phyloP scores from a whole-genome alignment of 1,284 basidiomycete species.

The Schizopora paradoxa region DNA sequence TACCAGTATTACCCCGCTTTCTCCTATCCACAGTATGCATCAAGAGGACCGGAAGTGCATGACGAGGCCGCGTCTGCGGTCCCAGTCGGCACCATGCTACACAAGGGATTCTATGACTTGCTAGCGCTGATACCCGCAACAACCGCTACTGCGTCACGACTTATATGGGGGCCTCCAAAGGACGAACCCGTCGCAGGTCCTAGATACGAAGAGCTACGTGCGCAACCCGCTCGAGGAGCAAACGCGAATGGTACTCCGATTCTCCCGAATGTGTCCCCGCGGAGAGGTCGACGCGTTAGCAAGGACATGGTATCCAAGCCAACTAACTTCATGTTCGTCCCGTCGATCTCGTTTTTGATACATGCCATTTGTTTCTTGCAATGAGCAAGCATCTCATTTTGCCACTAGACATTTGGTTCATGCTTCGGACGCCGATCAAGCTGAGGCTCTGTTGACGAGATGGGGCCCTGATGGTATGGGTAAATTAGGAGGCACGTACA shows the following conservation, averaged over 20 bases:
- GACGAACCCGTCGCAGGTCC: slow-evolving; percentile 45
- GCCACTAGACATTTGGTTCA: slow-evolving; percentile 80
- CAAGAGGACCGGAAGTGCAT: slow-evolving; percentile 33
- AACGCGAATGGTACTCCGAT: slow-evolving; percentile 29
- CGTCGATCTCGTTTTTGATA: neutral
- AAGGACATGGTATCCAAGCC: slow-evolving; percentile 86
- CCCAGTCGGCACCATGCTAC: slow-evolving; percentile 64
- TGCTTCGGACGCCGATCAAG: slow-evolving; percentile 89
- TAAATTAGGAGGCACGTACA: slow-evolving; percentile 72
- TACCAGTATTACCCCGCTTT: slow-evolving; percentile 39
- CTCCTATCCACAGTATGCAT: slow-evolving; percentile 24
- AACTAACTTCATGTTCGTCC: slow-evolving; percentile 78
- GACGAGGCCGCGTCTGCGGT: slow-evolving; percentile 42
- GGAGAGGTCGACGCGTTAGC: slow-evolving; percentile 62
- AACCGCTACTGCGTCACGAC: slow-evolving; percentile 58
- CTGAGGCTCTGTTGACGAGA: slow-evolving; percentile 80
- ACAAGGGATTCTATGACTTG: slow-evolving; percentile 85
- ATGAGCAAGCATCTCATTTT: slow-evolving; percentile 10
- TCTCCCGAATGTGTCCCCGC: slow-evolving; percentile 30
- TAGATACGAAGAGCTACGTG: slow-evolving; percentile 52
- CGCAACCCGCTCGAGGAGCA: slow-evolving; percentile 20
- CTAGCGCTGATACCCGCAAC: slow-evolving; percentile 61
- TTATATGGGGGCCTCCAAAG: slow-evolving; percentile 47
- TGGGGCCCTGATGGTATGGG: slow-evolving; percentile 92
- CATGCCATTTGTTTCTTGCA: slow-evolving; percentile 12